Base-by-base conservation (phyloP, 208 protist species). In the Leptomonas seymouri region DNA sequence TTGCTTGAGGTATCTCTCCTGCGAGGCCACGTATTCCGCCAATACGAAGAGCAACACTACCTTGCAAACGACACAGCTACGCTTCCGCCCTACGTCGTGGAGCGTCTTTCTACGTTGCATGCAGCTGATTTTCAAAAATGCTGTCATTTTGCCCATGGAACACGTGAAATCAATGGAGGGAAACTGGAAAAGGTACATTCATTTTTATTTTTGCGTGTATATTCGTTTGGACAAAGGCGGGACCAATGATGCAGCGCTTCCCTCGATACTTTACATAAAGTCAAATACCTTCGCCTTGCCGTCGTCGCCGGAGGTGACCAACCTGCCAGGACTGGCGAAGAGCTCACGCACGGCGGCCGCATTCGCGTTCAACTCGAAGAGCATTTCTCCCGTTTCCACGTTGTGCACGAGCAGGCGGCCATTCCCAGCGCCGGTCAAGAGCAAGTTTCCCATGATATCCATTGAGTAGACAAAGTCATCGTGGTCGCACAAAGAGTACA, bases 321-420 rank as follows among this genome's bases (percentile, higher is more conserved):
- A 61, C 64, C 80, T 71, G 14, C 50, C 42, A 3, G 78, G 77
- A 0, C 57, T 76, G 0, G 89, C 80, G 56, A 71, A 84, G 25
- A 95, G 93, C 44, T 90, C 86, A 0, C 89, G 88, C 36, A 97
- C 89, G 0, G 90, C 93, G 9, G 84, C 86, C 18, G 53, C 68
- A 42, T 82, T 89, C 6, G 89, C 89, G 1, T 81, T 76, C 16
- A 96, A 76, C 14, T 87, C 90, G 75, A 95, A 97, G n/a, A 67
- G 80, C 65, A 89, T 84, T 60, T 90, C 80, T 0, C 82, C 86
- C 0, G 78, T 86, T 28, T 66, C 66, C n/a, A 81, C 56, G 64
- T 93, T 80, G 67, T 95, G 89, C 34, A 97, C 89, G 9, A 95
- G 66, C 53, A 97, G 54, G 72, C 88, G 93, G 1, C 93, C 93